Conservation (phyloP, 2,329 filamentous ascomycete genomes). For the Stenocarpella maydis region DNA sequence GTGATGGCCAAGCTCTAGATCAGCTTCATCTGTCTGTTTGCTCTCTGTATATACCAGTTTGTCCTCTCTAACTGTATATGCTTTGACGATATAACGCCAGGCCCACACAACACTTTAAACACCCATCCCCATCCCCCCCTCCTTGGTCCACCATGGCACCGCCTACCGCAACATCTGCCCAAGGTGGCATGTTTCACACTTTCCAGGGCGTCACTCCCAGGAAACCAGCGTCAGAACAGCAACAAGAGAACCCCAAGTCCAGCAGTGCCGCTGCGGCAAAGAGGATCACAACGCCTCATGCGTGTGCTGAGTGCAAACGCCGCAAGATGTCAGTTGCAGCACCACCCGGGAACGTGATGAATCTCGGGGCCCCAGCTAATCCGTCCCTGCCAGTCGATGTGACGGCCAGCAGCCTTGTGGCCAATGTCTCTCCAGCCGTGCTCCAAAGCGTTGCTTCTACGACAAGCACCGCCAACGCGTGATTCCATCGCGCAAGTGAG, state of each 20-base stretch:
- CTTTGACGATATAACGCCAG: not conserved
- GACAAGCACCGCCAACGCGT: constrained; percentile 81
- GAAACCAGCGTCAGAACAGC: constrained; percentile 56
- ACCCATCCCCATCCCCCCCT: constrained; percentile 21
- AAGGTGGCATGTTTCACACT: constrained; percentile 62
- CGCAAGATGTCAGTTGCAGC: constrained; percentile 70
- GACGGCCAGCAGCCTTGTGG: constrained; percentile 84
- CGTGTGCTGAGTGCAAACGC: constrained; percentile 79
- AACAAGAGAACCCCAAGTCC: constrained; percentile 50
- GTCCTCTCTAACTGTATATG: constrained; percentile 14
- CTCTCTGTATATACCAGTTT: constrained; percentile 33
- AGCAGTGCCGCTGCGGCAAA: constrained; percentile 51
- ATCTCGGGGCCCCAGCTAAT: constrained; percentile 40
- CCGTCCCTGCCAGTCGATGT: constrained; percentile 61
- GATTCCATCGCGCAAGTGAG: constrained; percentile 80
- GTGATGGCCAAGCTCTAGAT: constrained; percentile 21
- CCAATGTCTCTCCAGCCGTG: constrained; percentile 83
- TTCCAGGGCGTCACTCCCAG: constrained; percentile 63
- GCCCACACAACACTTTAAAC: not conserved
- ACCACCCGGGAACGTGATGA: not conserved
- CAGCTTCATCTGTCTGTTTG: not conserved
- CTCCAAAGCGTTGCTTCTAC: constrained; percentile 81
- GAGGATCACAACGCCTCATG: constrained; percentile 66
- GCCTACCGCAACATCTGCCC: constrained; percentile 55
- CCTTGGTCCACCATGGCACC: constrained; percentile 50